Evolutionary conservation across 1,284 basidiomycete genomes (phyloP).

Genomic region (Coriolopsis trogii): DNA sequence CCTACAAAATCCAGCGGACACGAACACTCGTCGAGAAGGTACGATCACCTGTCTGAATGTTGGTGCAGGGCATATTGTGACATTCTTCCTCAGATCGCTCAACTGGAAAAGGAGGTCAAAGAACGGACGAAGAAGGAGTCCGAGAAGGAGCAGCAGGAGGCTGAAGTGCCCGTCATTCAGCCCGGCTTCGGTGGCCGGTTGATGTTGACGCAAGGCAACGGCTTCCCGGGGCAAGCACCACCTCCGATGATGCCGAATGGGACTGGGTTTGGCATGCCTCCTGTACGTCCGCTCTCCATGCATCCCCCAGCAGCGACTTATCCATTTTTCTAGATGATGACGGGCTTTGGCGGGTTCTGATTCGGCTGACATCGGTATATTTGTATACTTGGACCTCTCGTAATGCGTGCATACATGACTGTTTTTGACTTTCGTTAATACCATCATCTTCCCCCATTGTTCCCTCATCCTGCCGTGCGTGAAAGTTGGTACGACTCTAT

Average conservation of each 20-base stretch:
- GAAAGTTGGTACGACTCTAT: too few species aligned
- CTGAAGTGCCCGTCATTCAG: conserved; percentile 82
- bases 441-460: too few species aligned
- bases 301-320: too few species aligned
- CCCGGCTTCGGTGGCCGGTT: conserved; percentile 67
- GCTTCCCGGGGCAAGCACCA: conserved; percentile 48
- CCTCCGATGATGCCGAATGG: conserved; percentile 39
- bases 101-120: conserved; percentile 83
- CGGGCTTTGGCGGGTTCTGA: conserved; percentile 40
- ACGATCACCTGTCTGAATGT: conserved; percentile 17
- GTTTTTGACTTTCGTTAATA: conserved; percentile 24
- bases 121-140: conserved; percentile 80
- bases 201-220: conserved; percentile 71
- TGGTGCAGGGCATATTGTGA: conserved; percentile 5
- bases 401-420: conserved; percentile 29
- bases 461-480: too few species aligned
- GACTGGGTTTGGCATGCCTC: conserved; percentile 41
- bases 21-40: conserved; percentile 75
- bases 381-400: conserved; percentile 26
- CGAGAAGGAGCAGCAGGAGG: conserved; percentile 86
- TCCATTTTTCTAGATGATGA: conserved; percentile 34
- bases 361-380: conserved; percentile 15
- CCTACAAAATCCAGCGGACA: conserved; percentile 89
- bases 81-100: conserved; percentile 51
- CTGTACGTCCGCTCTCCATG: conserved; percentile 41